phyloP scores from a whole-genome alignment of 2,329 filamentous ascomycete genomes.

The Botrytis pseudocinerea region DNA sequence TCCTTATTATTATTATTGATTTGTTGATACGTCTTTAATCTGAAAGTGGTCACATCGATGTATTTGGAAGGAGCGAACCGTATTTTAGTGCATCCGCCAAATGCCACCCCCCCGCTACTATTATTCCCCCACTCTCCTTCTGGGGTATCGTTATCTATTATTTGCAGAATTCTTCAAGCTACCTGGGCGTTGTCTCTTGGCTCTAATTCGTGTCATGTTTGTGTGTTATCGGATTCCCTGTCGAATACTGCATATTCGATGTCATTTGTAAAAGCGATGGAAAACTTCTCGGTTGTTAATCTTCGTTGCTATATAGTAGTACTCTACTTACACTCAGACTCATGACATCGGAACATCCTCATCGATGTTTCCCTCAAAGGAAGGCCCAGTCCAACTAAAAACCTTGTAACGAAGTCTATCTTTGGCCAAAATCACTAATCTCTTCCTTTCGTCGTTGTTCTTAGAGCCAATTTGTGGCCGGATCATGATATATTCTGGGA shows the following conservation, averaged over 20 bases:
- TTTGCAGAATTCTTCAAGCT: background rate
- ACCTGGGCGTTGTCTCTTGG: background rate
- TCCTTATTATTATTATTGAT: background rate
- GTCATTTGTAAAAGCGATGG: background rate
- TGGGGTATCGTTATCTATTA: background rate
- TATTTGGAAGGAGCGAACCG: background rate
- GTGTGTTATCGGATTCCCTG: background rate
- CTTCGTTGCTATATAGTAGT: background rate
- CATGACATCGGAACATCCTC: constrained; percentile 35
- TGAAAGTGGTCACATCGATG: background rate
- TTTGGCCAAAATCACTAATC: constrained; percentile 36
- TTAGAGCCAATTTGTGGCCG: constrained; percentile 24
- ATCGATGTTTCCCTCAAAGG: constrained; percentile 13
- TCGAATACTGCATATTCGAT: background rate
- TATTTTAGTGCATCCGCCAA: constrained; percentile 1
- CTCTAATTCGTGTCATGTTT: background rate
- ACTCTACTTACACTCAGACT: constrained; percentile 7
- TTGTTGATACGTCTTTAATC: background rate
- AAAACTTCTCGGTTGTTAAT: background rate
- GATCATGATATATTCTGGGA: constrained; percentile 35
- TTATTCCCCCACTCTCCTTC: background rate
- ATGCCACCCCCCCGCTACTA: background rate
- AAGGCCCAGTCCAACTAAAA: constrained; percentile 27
- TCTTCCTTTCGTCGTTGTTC: constrained; percentile 26
- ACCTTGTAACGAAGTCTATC: constrained; percentile 38